Percentiles rank a stretch among this genome's conserved stretches.
Conservation (phyloP, 306 rosid species). For the Pueraria montana region DNA sequence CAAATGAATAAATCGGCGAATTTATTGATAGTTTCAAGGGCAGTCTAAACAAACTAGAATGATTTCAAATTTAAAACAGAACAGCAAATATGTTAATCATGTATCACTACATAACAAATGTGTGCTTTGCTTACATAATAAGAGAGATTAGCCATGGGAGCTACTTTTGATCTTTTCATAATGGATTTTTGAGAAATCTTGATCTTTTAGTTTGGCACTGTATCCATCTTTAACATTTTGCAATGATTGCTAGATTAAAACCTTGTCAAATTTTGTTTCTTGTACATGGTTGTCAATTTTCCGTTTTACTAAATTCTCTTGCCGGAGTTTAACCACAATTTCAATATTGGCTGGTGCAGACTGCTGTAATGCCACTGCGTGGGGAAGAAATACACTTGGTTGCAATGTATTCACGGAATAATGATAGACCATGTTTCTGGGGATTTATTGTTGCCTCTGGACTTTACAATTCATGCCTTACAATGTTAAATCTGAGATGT, state of each 20-base stretch:
- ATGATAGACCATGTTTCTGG: conserved; percentile 81
- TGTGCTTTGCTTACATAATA: background rate
- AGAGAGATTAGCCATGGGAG: no score
- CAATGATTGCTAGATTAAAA: background rate
- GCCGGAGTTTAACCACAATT: conserved; percentile 26
- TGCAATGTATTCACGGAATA: conserved; percentile 75
- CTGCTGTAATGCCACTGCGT: conserved; percentile 75
- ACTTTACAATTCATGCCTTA: conserved; percentile 81
- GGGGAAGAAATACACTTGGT: conserved; percentile 87
- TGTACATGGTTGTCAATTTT: background rate
- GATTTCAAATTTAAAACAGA: conserved; percentile 2
- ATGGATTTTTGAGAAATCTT: background rate
- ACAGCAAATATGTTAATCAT: background rate
- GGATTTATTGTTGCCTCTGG: conserved; percentile 78
- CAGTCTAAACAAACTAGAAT: background rate
- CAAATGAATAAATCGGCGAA: background rate
- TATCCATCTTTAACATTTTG: conserved; percentile 30
- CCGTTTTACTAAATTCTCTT: conserved; percentile 17
- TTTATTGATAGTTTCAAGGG: background rate
- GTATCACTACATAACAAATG: background rate
- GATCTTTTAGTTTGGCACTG: background rate
- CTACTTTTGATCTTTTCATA: background rate
- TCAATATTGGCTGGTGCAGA: conserved; percentile 58
- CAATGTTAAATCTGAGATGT: conserved; percentile 89
- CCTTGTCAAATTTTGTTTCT: background rate